Conservation (phyloP, 331 rosid species). For the Rhamnella rubrinervis region DNA sequence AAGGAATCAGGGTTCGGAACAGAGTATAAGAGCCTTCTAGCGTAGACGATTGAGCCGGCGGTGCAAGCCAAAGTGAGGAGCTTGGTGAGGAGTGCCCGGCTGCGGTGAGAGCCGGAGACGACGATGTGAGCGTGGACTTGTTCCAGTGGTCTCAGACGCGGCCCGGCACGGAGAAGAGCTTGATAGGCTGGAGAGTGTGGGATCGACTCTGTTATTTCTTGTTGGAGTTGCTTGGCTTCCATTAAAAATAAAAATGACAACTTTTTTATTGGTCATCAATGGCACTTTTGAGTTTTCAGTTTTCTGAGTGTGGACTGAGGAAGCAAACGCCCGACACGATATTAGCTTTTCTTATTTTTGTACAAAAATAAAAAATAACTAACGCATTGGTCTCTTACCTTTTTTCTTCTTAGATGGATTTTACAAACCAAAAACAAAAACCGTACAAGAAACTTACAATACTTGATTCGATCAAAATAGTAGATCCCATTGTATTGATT, state of each 20-base stretch:
- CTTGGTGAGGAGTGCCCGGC: conserved; percentile 72
- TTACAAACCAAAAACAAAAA: too few species aligned
- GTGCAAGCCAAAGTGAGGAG: conserved; percentile 67
- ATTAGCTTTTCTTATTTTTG: too few species aligned
- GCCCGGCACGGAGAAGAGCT: conserved; percentile 69
- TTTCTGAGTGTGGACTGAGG: too few species aligned
- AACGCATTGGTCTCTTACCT: too few species aligned
- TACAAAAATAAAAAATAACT: too few species aligned
- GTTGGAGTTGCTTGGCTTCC: conserved; percentile 37
- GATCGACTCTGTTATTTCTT: conserved; percentile 19
- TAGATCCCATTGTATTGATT: too few species aligned
- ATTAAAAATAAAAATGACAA: conserved; percentile 22
- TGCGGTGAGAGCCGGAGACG: conserved; percentile 62
- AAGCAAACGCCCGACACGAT: too few species aligned
- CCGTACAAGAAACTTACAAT: too few species aligned
- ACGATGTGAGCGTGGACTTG: conserved; percentile 76
- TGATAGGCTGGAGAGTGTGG: conserved; percentile 51
- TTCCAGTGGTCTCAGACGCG: conserved; percentile 48
- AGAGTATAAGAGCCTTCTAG: conserved; percentile 51
- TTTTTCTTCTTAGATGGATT: too few species aligned
- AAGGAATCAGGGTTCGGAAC: conserved; percentile 63
- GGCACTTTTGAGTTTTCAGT: too few species aligned
- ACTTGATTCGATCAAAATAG: too few species aligned
- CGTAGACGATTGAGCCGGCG: conserved; percentile 71
- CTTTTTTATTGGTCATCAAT: too few species aligned